A percentile compares a stretch with the other conserved stretches of the same genome.
Evolutionary conservation across 345 rosid genomes (phyloP).

Genomic region (Raphanus raphanistrum): DNA sequence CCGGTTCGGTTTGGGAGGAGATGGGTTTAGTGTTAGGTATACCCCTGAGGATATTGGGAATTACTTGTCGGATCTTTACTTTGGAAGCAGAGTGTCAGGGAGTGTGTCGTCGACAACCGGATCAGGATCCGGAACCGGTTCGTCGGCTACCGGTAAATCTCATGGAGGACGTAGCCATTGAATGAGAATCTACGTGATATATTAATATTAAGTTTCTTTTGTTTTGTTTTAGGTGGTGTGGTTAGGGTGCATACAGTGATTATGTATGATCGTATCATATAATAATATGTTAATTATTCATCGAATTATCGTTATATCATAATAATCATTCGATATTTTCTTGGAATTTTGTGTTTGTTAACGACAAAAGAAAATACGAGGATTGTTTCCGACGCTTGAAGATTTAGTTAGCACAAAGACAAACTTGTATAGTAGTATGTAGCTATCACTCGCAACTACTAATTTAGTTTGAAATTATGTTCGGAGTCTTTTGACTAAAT

Average conservation of each 20-base stretch:
- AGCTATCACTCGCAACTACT: slow-evolving; percentile 14
- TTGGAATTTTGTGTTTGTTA: slow-evolving; percentile 26
- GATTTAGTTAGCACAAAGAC: neutral
- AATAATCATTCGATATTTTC: slow-evolving; percentile 13
- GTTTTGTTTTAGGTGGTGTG: neutral
- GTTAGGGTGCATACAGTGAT: neutral
- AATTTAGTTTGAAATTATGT: neutral
- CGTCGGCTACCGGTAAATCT: slow-evolving; percentile 23
- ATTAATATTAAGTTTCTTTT: neutral
- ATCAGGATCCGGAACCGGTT: slow-evolving; percentile 36
- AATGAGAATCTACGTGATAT: neutral
- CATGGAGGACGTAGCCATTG: slow-evolving; percentile 29
- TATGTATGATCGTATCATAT: slow-evolving; percentile 19
- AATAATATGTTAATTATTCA: slow-evolving; percentile 2
- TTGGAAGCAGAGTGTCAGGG: slow-evolving; percentile 40
- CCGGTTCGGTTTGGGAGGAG: slow-evolving; percentile 41
- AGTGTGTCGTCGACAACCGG: slow-evolving; percentile 30
- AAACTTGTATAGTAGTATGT: neutral
- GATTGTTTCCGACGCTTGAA: neutral
- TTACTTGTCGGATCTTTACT: slow-evolving; percentile 55
- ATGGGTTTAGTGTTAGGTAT: slow-evolving; percentile 46
- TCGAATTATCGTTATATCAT: neutral
- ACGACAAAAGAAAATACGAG: neutral
- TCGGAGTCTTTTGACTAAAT: neutral
- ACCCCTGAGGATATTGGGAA: slow-evolving; percentile 74